Base-by-base conservation (phyloP, 2,329 filamentous ascomycete genomes). In the Xylaria sp. region DNA sequence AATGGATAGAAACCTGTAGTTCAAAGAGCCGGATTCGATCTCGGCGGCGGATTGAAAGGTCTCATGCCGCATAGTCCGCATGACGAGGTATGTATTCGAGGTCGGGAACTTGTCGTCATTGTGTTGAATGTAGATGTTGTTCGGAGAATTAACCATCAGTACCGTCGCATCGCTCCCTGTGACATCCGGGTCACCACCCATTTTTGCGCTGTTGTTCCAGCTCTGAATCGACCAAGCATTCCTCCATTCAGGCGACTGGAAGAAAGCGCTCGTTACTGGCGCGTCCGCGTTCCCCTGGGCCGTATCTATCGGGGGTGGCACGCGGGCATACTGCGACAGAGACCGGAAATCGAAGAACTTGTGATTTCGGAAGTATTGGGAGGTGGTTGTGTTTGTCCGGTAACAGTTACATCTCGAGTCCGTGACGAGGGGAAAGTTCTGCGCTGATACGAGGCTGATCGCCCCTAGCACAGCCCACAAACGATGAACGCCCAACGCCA, bases 321-420 rank as follows among this genome's bases (percentile, higher is more conserved):
- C 70, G 7, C 68, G 68, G 1, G 77, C 79, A 59, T 81, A 77
- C 35, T 78, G 68, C 1, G 72, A 57, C n/a, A 82, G 74, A 41
- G 71, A 72, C 44, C 81, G 74, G 66, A 83, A 84, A 69, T 84
- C 82, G 64, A 80, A 81, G 73, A 84, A 83, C 41, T 70, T 68
- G 68, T 81, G 82, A 23, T 74, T 70, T 10, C 74, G 69, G 70
- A 80, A 83, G 73, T 78, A 83, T 44, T 70, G 69, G 25, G 77
- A 73, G n/a, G 74, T 72, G 5, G 77, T 76, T 43, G 76, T 78
- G 67, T 84, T 82, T 62, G 78, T 81, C 43, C 79, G 70, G 67
- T 77, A 85, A 69, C 82, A 84, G 53, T 75, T 76, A 67, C 82
- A 84, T 58, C 60, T 67, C 6, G 68, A 60, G 43, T 70, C 68